These are phyloP conservation scores for Kuraishia hungarica DNA, from an alignment of 805 yeast genomes.

Conservation along the genomic window DNA sequence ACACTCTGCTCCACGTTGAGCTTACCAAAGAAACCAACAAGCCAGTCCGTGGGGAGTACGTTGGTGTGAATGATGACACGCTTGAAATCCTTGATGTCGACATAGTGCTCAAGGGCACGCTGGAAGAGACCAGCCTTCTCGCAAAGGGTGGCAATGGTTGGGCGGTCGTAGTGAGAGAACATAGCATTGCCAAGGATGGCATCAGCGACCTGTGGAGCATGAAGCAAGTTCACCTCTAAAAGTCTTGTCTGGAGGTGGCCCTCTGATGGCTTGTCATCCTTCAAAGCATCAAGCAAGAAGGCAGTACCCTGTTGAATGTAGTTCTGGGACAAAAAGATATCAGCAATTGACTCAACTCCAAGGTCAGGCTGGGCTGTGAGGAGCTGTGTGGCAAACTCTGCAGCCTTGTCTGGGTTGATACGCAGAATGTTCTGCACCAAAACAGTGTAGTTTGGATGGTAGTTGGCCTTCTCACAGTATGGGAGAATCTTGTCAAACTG, in stretches of 20 bases:
- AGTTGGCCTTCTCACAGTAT: constrained; percentile 82
- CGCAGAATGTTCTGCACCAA: constrained; percentile 86
- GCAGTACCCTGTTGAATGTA: constrained; percentile 97
- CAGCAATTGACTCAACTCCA: constrained; percentile 82
- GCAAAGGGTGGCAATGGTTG: constrained; percentile 83
- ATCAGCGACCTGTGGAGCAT: constrained; percentile 99
- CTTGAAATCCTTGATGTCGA: constrained; percentile 90
- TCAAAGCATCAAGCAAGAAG: constrained; percentile 87
- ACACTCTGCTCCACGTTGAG: constrained; percentile 90
- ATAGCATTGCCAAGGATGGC: constrained; percentile 94
- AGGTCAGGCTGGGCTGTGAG: constrained; percentile 55
- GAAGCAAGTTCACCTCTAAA: constrained; percentile 83
- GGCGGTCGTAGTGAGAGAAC: constrained; percentile 93
- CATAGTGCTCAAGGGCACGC: constrained; percentile 94
- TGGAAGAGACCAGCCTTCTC: constrained; percentile 95
- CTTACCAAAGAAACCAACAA: constrained; percentile 86
- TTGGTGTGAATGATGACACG: constrained; percentile 87
- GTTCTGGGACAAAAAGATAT: constrained; percentile 90
- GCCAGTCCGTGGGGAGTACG: constrained; percentile 86
- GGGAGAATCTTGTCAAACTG: constrained; percentile 95
- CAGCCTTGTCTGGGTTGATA: constrained; percentile 94
- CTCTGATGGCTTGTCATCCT: constrained; percentile 88
- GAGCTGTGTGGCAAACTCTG: constrained; percentile 90
- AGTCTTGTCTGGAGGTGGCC: constrained; percentile 94
- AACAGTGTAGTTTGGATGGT: constrained; percentile 83